phyloP scores from a whole-genome alignment of 352 stramenopile species.

The Phytopythium montanum region DNA sequence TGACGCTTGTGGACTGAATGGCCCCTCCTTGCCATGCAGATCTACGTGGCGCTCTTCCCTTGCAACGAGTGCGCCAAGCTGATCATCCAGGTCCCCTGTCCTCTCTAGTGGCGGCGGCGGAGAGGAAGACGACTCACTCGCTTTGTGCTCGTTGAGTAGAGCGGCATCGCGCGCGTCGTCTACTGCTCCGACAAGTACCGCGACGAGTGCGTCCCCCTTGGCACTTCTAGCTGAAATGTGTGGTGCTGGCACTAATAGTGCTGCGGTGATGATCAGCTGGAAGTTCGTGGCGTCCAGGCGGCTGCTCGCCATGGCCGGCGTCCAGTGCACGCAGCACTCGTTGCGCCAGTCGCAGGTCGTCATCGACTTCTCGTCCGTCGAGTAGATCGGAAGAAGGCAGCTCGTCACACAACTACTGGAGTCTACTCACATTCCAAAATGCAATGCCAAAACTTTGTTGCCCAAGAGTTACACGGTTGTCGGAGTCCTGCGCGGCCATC shows the following conservation, averaged over 20 bases:
- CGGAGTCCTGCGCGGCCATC: not conserved
- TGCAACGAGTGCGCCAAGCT: slow-evolving; percentile 99
- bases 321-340: slow-evolving; percentile 57
- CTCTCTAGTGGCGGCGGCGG: not conserved
- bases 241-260: not conserved
- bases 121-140: not conserved
- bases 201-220: slow-evolving; percentile 45
- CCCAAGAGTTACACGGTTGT: not conserved
- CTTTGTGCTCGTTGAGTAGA: slow-evolving; percentile 36
- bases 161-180: slow-evolving; percentile 94
- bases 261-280: slow-evolving; percentile 35
- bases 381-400: slow-evolving; percentile 18
- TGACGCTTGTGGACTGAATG: too few species aligned
- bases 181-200: slow-evolving; percentile 97
- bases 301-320: slow-evolving; percentile 86
- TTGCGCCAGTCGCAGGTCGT: slow-evolving; percentile 51
- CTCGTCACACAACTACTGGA: not conserved
- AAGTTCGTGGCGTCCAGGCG: slow-evolving; percentile 85
- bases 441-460: not conserved
- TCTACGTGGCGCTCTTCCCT: slow-evolving; percentile 98
- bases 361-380: slow-evolving; percentile 62
- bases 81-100: slow-evolving; percentile 91
- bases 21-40: slow-evolving; percentile 38
- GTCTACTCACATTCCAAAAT: not conserved
- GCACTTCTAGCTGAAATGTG: not conserved